A percentile compares a stretch with the other conserved stretches of the same genome.
Conservation (phyloP, 495 filamentous ascomycete genomes). For the Penicillium malachiteum region DNA sequence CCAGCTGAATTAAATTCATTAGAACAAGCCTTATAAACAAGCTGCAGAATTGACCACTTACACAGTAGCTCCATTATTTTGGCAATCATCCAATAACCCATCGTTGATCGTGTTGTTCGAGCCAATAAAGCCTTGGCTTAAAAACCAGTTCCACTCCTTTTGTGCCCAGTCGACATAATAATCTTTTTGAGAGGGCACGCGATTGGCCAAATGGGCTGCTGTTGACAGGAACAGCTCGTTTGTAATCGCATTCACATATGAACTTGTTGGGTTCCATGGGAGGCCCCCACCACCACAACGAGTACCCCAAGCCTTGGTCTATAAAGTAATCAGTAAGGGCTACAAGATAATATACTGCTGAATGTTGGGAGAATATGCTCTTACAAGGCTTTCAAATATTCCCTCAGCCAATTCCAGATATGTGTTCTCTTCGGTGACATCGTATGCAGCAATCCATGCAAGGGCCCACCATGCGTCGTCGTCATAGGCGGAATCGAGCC, state of each 20-base stretch:
- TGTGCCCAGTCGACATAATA: slow-evolving; percentile 58
- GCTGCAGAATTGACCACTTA: slow-evolving; percentile 14
- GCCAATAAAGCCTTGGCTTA: slow-evolving; percentile 63
- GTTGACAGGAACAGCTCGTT: slow-evolving; percentile 73
- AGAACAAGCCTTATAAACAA: too few relatives aligned
- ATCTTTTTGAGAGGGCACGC: slow-evolving; percentile 46
- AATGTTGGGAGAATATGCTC: neutral
- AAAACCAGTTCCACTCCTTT: slow-evolving; percentile 69
- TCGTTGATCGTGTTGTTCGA: slow-evolving; percentile 67
- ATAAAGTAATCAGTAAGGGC: slow-evolving; percentile 3
- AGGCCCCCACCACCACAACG: slow-evolving; percentile 53
- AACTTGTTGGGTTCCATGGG: slow-evolving; percentile 63
- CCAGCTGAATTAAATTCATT: slow-evolving; percentile 39
- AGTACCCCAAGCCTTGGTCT: slow-evolving; percentile 49
- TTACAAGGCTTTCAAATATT: slow-evolving; percentile 61
- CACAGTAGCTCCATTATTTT: slow-evolving; percentile 61
- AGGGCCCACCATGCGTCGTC: slow-evolving; percentile 76
- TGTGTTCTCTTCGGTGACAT: slow-evolving; percentile 51
- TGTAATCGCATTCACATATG: slow-evolving; percentile 68
- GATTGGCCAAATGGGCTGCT: slow-evolving; percentile 72
- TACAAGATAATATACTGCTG: neutral
- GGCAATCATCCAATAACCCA: slow-evolving; percentile 60
- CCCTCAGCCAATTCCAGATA: slow-evolving; percentile 57
- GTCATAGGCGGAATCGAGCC: slow-evolving; percentile 65
- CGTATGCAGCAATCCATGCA: slow-evolving; percentile 64